Base-by-base conservation (phyloP, 1,139 yeast species). In the Protomyces gravidus region DNA sequence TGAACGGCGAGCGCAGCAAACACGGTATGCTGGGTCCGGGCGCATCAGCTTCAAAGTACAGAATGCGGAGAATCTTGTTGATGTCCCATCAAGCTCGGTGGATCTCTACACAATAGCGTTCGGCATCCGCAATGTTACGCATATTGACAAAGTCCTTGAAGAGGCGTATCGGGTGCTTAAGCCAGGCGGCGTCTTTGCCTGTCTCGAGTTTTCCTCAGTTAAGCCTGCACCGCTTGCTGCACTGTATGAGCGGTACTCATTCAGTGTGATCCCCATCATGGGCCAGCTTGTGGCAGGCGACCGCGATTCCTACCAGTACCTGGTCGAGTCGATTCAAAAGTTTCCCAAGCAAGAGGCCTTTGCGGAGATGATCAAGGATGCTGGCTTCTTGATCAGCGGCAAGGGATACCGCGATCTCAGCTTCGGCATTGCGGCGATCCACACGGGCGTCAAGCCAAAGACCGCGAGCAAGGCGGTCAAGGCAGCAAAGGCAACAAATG, bases 151-250 rank as follows among this genome's bases (percentile, higher is more conserved):
- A 7, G 98, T 97, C 30, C 80, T 92, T 68, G 80, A 86, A 67
- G 86, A 97, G 26, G 98, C 98, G 36, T 87, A 90, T 76, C 81
- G 99, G 68, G 95, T 90, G 30, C 80, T 92, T 70, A 88, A 86
- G 73, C 98, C 97, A n/a, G 98, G 99, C 69, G 99, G 99, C 68
- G 88, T 94, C 55, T 94, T 92, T 72, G 96, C 96, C 42, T 90
- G 97, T 73, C 79, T 92, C 63, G 99, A 92, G 72, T 92, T 92
- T 70, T 85, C 95, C 62, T 92, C 89, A 70, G 97, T 94, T 62
- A 86, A 87, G 61, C 86, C 89, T 71, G 83, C 88, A 27, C 70
- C 85, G 13, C 74, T 94, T 59, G 92, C 87, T 69, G 77, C 82
- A 62, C 75, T 83, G 32, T 92, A 92, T 76, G 89, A 86, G 70